Evolutionary conservation across 2,329 filamentous ascomycete genomes (phyloP), one percentile per base, ranked within the genome.

Genomic region (Chaetomium sp.): DNA sequence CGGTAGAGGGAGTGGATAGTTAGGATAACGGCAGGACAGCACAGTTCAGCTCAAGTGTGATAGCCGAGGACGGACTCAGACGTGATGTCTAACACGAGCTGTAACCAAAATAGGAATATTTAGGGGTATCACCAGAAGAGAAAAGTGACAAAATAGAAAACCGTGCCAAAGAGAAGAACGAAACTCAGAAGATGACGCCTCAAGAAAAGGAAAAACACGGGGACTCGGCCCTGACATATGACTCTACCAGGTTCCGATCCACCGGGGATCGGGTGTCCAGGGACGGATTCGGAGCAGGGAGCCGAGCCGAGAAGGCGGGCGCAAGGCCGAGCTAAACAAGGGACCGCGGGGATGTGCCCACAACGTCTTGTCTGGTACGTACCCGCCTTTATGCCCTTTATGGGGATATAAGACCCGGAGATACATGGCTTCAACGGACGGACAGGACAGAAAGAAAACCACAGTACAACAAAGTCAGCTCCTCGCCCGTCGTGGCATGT

Each of bases 301-400:
- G 55, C 57, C 59, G 57, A 59, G 59, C 59, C 59, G 57, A 58
- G 19, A 2, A 27, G 19, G 53, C 33, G 44, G 57, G 53, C 34
- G 53, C 38, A 32, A 49, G 55, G 50, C 53, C 53, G 58, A 52
- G 40, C 36, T 46, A 38, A 59, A 37, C 38, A 46, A 37, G 34
- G 34, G 42, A 19, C 46, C 43, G 48, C 49, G 49, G 43, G 49
- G 48, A 44, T 27, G 42, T 33, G 3, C 40, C 52, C 45, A 38
- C 46, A 54, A 54, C 46, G 11, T 11, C 44, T 33, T 9, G 10
- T 37, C 53, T 51, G 46, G 19, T 27, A 27, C 19, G 19, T 49
- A 55, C 55, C 53, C 58, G 37, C n/a, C 6, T 27, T 46, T 19
- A 14, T 52, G 49, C 37, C n/a, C 6, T 27, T 46, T 19, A 14